Evolutionary conservation across 2,329 filamentous ascomycete genomes (phyloP), one percentile per base, ranked within the genome.

Genomic region (Sclerotinia sclerotiorum): DNA sequence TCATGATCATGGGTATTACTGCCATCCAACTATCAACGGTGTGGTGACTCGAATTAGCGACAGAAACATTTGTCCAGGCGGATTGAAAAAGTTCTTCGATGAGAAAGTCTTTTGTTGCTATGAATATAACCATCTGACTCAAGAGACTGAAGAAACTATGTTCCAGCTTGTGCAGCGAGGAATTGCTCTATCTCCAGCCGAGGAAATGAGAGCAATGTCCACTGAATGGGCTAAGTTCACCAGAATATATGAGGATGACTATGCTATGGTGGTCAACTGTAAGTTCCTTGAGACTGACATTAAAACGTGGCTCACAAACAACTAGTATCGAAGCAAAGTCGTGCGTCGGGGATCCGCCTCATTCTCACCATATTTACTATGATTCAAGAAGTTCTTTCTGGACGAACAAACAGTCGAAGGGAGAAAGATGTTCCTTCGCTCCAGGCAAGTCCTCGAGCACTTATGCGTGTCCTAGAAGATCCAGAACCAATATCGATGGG

Each of bases 111-210:
- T 84, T 52, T 77, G 82, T 6, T 80, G 79, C 32, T 81, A 80
- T 44, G 81, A 83, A 56, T 83, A 81, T 70, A 70, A 74, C 7
- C 74, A 80, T 27, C 72, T 84, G 4, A 76, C 73, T 5, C 69
- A 74, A 17, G 76, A 78, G 17, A 81, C 82, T 65, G 82, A 83
- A 69, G 81, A 84, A 67, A 82, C 82, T 15, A 77, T 83, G 61
- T 84, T 84, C 69, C 79, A 81, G 8, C 76, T 82, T 19, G 82
- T 84, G 0, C 82, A 84, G 65, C 78, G 80, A 69, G 82, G 82
- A 11, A 74, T 83, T 8, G 79, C 79, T 42, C 77, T 84, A 5
- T 81, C 78, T 4, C 74, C 77, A 11, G 82, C 81, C 0, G 82
- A 84, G 71, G 83, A 82, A 71, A 79, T 83, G 74, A 78, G 79